Evolutionary conservation across 441 rosid species (phyloP).

Genomic region (Aleurites moluccanus): DNA sequence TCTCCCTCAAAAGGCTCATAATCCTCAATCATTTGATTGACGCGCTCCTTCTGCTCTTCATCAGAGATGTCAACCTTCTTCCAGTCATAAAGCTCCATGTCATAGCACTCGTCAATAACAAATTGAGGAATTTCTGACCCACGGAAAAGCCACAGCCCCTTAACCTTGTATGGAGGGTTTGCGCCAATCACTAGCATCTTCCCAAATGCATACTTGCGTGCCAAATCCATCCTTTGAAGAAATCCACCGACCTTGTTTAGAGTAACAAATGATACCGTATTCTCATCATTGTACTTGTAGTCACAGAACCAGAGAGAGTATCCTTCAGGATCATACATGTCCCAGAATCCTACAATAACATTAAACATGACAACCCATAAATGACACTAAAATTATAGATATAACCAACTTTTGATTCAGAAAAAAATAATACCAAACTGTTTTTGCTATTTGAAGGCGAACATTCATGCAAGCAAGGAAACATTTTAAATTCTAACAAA

Average conservation of each 20-base stretch:
- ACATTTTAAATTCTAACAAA: not conserved
- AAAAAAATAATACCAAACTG: not conserved
- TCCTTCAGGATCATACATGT: conserved; percentile 97
- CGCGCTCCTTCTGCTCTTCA: conserved; percentile 85
- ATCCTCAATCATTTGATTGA: conserved; percentile 92
- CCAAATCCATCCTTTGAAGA: conserved; percentile 91
- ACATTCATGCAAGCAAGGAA: not conserved
- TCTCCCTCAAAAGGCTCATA: conserved; percentile 91
- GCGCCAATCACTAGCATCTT: conserved; percentile 86
- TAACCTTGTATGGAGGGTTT: conserved; percentile 80
- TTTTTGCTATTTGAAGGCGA: not conserved
- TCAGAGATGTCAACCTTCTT: conserved; percentile 77
- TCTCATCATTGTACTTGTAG: conserved; percentile 94
- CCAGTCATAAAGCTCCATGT: conserved; percentile 97
- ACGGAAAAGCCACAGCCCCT: conserved; percentile 95
- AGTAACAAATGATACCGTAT: conserved; percentile 77
- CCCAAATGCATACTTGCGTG: conserved; percentile 92
- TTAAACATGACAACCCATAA: conserved; percentile 10
- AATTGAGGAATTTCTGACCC: conserved; percentile 83
- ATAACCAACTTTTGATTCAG: not conserved
- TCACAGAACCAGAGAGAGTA: conserved; percentile 96
- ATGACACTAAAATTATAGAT: not conserved
- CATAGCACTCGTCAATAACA: conserved; percentile 79
- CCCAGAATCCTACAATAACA: conserved; percentile 81
- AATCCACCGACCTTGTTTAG: conserved; percentile 91